Percentiles rank a stretch among this genome's conserved stretches.
Evolutionary conservation across 2,329 filamentous ascomycete genomes (phyloP).

Genomic region (Tolypocladium sp.): DNA sequence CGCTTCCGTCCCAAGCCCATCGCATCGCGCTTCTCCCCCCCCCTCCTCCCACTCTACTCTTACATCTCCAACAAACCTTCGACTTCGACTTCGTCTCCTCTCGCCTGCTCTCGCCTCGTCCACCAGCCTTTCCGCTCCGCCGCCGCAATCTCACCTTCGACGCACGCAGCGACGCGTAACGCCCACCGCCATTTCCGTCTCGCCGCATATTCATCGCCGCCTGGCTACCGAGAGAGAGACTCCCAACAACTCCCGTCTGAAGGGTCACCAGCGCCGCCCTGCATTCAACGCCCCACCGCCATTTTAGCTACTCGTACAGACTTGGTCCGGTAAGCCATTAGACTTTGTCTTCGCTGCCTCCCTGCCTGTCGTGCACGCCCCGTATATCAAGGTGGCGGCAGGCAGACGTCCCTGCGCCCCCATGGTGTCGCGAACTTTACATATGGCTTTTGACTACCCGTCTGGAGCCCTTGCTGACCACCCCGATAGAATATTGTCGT

Average conservation of each 20-base stretch:
- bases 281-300: constrained; percentile 3
- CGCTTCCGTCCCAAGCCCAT: constrained; percentile 2
- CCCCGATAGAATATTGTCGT: neutral
- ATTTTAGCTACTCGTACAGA: neutral
- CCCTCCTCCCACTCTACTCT: constrained; percentile 8
- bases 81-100: neutral
- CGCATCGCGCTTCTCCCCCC: neutral
- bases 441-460: neutral
- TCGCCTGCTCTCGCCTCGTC: neutral
- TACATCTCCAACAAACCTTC: neutral
- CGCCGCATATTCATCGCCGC: neutral
- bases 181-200: neutral
- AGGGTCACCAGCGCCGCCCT: constrained; percentile 1
- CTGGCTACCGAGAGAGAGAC: neutral
- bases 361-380: neutral
- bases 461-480: neutral
- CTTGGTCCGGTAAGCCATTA: neutral
- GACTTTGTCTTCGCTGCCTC: neutral
- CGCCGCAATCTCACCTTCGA: neutral
- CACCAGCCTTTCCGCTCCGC: neutral
- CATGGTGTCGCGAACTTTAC: too few relatives aligned
- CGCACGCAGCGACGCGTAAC: neutral
- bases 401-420: neutral
- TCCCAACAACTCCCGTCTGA: neutral
- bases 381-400: neutral